Evolutionary conservation across 345 rosid species (phyloP).

Genomic region (Carallia brachiata): DNA sequence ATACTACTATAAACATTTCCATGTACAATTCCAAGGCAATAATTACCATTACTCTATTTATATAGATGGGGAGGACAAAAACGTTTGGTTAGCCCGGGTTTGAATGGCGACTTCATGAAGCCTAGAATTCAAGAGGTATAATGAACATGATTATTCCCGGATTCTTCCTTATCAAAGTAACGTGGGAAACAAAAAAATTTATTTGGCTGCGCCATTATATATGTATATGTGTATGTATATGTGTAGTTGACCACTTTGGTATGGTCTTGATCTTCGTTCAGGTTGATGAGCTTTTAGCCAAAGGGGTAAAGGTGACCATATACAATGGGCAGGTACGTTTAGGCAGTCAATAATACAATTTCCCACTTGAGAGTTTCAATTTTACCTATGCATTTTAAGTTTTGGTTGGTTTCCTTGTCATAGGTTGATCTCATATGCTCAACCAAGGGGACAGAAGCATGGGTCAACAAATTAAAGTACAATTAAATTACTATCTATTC

Average conservation of each 20-base stretch:
- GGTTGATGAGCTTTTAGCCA: conserved; percentile 43
- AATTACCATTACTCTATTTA: neutral
- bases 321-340: conserved; percentile 40
- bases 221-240: too few species aligned
- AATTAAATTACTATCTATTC: too few species aligned
- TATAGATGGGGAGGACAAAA: conserved; percentile 33
- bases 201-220: neutral
- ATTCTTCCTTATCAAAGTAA: too few species aligned
- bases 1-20: too few species aligned
- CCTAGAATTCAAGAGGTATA: conserved; percentile 46
- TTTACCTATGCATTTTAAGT: neutral
- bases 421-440: conserved; percentile 46
- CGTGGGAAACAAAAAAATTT: too few species aligned
- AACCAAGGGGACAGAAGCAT: conserved; percentile 46
- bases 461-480: conserved; percentile 44
- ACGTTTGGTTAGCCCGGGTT: conserved; percentile 19
- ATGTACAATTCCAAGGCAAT: too few species aligned
- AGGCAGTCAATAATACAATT: too few species aligned
- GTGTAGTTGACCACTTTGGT: too few species aligned
- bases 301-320: conserved; percentile 30
- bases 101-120: conserved; percentile 42
- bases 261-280: neutral
- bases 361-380: neutral
- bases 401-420: neutral
- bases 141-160: too few species aligned